Percentiles rank a stretch among this genome's conserved stretches.
Evolutionary conservation across 768 basidiomycete genomes (phyloP).

Genomic region (Mycena crocata): DNA sequence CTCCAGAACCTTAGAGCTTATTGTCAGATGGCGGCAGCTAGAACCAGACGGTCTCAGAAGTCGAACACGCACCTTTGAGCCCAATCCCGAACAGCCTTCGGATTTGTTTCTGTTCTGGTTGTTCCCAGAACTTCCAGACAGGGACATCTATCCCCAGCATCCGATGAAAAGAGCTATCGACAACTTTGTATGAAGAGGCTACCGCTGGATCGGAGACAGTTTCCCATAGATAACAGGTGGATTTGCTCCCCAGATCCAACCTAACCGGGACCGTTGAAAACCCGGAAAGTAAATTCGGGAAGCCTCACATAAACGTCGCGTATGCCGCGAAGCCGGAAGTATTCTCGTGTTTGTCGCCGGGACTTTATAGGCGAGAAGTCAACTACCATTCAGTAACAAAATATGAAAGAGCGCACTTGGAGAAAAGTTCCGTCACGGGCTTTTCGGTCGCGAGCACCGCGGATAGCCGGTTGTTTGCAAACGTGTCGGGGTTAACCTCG

Average conservation of each 20-base stretch:
- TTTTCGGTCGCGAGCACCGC: constrained; percentile 44
- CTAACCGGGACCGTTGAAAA: constrained; percentile 5
- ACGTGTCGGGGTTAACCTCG: constrained; percentile 47
- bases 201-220: constrained; percentile 4
- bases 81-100: constrained; percentile 13
- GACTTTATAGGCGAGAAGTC: too few relatives aligned
- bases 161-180: constrained; percentile 15
- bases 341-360: too few relatives aligned
- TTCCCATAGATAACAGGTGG: constrained; percentile 9
- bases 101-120: constrained; percentile 7
- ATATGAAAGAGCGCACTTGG: too few relatives aligned
- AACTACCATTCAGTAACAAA: too few relatives aligned
- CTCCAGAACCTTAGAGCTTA: constrained; percentile 14
- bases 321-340: too few relatives aligned
- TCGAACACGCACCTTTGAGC: constrained; percentile 12
- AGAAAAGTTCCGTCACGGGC: constrained; percentile 34
- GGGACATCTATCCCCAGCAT: constrained; percentile 9
- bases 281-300: background rate
- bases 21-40: too few relatives aligned
- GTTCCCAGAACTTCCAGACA: constrained; percentile 10
- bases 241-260: constrained; percentile 1
- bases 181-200: constrained; percentile 1
- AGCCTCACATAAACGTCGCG: too few relatives aligned
- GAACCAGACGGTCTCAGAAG: background rate
- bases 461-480: constrained; percentile 49